A percentile compares a stretch with the other conserved stretches of the same genome.
Conservation (phyloP, 2,329 filamentous ascomycete genomes). For the Calonectria henricotiae region DNA sequence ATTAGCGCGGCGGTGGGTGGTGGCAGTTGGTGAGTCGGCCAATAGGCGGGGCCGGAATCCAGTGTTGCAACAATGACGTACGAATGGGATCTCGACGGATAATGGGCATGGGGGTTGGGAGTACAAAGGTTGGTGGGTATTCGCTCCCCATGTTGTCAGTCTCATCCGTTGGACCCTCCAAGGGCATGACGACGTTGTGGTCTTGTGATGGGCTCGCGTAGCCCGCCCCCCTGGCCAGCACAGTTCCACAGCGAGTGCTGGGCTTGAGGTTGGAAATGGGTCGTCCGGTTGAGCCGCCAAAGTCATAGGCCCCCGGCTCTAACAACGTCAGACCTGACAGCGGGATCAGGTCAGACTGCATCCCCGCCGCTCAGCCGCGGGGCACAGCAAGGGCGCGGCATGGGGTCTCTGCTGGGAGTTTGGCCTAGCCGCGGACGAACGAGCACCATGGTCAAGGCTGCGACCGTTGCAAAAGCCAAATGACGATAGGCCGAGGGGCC, state of each 20-base stretch:
- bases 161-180: not conserved
- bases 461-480: conserved; percentile 20
- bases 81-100: conserved; percentile 12
- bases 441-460: conserved; percentile 13
- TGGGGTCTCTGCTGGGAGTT: conserved; percentile 13
- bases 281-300: conserved; percentile 34
- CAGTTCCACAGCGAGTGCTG: conserved; percentile 18
- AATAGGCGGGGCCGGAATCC: conserved; percentile 18
- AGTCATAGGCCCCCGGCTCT: conserved; percentile 5
- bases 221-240: conserved; percentile 14
- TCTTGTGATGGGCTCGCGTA: conserved; percentile 22
- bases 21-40: not conserved
- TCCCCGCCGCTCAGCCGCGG: conserved; percentile 32
- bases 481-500: conserved; percentile 14
- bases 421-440: conserved; percentile 12
- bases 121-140: conserved; percentile 13
- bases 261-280: conserved; percentile 28
- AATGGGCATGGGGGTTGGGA: conserved; percentile 17
- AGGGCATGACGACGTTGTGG: conserved; percentile 21
- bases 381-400: conserved; percentile 32
- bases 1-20: conserved; percentile 6
- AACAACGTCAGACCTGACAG: conserved; percentile 27
- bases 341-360: conserved; percentile 35
- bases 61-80: conserved; percentile 16
- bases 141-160: conserved; percentile 19